Evolutionary conservation across 768 basidiomycete genomes (phyloP), one percentile per base, ranked within the genome.

Genomic region (Myochromella boudieri): DNA sequence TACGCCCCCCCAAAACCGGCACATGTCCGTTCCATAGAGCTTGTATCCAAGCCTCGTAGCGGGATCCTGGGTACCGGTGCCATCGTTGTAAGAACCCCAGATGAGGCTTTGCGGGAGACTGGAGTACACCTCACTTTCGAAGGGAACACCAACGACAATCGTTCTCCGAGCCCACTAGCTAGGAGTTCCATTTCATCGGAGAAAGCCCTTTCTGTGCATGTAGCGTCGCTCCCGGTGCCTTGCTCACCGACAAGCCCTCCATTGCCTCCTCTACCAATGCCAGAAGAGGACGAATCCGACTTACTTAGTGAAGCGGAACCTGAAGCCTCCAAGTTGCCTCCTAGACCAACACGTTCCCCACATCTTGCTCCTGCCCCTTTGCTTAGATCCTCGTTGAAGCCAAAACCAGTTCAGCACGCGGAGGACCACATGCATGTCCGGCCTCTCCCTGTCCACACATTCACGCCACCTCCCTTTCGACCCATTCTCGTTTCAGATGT

Each of bases 61-160:
- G 80, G 80, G 2, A 63, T 69, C 3, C 75, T 88, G 15, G 88
- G 86, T n/a, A 60, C 77, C 15, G 87, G 89, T 31, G 89, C 89
- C 11, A 84, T 75, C 1, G 70, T 92, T 24, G 89, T 91, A 28
- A 73, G 83, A 46, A 91, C 90, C 0, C 90, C 90, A 6, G 82
- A 85, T 53, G 90, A 92, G 45, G 89, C 89, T 17, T 69, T 92
- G 24, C 69, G 71, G 37, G 75, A 74, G 38, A 74, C 76, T 0
- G 65, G 70, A 15, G 70, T 78, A 2, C 62, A 74, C 34, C 62
- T 74, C n/a, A 69, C 65, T 6, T 67, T 60, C 32, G 64, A 66
- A 20, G 61, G 52, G 20, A 55, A 54, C 25, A 39, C 52, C 14
- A 49, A 36, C 26, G 54, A 60, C 28, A 33, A 40, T 21, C 41